Conservation (phyloP, 2,329 filamentous ascomycete genomes). For the Venturia aucupariae region DNA sequence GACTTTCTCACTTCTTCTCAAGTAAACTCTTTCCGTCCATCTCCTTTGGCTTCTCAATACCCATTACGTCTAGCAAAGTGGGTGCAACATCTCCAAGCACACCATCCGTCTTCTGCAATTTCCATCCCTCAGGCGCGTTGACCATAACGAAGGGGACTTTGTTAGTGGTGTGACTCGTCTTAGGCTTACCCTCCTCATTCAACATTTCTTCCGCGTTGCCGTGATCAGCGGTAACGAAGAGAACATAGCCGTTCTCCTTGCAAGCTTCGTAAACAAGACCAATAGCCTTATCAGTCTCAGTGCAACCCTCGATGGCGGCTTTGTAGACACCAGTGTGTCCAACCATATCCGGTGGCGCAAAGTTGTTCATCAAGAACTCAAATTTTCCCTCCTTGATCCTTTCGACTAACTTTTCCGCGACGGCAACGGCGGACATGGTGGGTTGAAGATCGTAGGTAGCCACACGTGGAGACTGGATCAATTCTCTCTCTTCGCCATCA, state of each 20-base stretch:
- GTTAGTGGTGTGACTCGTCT: slow-evolving; percentile 97
- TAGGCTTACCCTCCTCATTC: slow-evolving; percentile 87
- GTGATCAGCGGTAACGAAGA: slow-evolving; percentile 95
- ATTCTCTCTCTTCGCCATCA: slow-evolving; percentile 80
- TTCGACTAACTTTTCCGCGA: slow-evolving; percentile 84
- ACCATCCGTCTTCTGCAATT: slow-evolving; percentile 70
- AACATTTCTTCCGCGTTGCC: slow-evolving; percentile 99
- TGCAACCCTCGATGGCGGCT: slow-evolving; percentile 75
- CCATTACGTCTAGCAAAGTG: slow-evolving; percentile 87
- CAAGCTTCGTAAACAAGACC: slow-evolving; percentile 86
- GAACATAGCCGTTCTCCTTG: slow-evolving; percentile 84
- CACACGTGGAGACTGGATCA: slow-evolving; percentile 91
- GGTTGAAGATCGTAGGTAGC: slow-evolving; percentile 91
- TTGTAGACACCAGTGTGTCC: slow-evolving; percentile 97
- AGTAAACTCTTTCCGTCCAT: slow-evolving; percentile 86
- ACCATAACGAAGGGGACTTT: slow-evolving; percentile 98
- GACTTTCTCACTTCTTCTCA: slow-evolving; percentile 44
- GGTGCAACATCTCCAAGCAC: slow-evolving; percentile 97
- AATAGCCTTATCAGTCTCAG: slow-evolving; percentile 88
- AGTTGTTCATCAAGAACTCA: slow-evolving; percentile 99
- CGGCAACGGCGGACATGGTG: slow-evolving; percentile 87
- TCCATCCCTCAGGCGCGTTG: slow-evolving; percentile 86
- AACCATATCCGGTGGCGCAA: slow-evolving; percentile 98
- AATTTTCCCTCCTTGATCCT: slow-evolving; percentile 76
- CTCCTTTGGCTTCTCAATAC: slow-evolving; percentile 76